These are phyloP conservation scores for Pythium insidiosum DNA, from an alignment of 352 stramenopile species.

Conservation along the genomic window DNA sequence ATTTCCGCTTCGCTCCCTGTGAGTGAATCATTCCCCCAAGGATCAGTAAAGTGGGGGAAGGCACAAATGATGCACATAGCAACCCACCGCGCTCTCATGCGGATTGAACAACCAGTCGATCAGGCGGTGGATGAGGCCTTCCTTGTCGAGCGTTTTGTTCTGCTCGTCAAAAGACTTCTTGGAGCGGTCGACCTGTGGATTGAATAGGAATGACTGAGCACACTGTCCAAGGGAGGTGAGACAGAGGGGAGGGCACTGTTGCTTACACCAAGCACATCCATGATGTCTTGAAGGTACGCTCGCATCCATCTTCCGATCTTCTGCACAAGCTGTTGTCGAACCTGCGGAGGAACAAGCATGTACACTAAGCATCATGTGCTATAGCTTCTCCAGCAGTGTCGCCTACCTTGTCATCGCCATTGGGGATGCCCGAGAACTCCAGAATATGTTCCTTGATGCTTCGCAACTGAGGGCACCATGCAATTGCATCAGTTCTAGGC, in stretches of 20 bases:
- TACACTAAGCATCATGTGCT: too few relatives aligned
- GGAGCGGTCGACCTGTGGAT: conserved; percentile 60
- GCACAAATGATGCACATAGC: too few relatives aligned
- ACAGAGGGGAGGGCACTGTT: too few relatives aligned
- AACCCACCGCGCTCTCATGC: conserved; percentile 35
- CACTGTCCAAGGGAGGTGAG: too few relatives aligned
- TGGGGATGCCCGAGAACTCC: conserved; percentile 56
- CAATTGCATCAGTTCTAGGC: background rate
- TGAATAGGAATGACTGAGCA: background rate
- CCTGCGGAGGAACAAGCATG: too few relatives aligned
- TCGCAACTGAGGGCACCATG: conserved; percentile 35
- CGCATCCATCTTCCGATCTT: conserved; percentile 69
- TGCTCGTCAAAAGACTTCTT: conserved; percentile 80
- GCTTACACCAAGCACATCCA: conserved; percentile 67
- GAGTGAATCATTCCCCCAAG: too few relatives aligned
- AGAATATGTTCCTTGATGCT: conserved; percentile 77
- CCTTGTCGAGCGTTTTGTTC: conserved; percentile 47
- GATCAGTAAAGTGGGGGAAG: too few relatives aligned
- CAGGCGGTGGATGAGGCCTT: conserved; percentile 51
- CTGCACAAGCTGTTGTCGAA: conserved; percentile 37
- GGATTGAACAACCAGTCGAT: conserved; percentile 73
- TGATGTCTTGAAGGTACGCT: conserved; percentile 63
- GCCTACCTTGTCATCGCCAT: conserved; percentile 61
- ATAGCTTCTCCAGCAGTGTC: too few relatives aligned
- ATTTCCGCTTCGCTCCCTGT: conserved; percentile 18